Evolutionary conservation across 1,284 basidiomycete species (phyloP).

Genomic region (Pisolithus thermaeus): DNA sequence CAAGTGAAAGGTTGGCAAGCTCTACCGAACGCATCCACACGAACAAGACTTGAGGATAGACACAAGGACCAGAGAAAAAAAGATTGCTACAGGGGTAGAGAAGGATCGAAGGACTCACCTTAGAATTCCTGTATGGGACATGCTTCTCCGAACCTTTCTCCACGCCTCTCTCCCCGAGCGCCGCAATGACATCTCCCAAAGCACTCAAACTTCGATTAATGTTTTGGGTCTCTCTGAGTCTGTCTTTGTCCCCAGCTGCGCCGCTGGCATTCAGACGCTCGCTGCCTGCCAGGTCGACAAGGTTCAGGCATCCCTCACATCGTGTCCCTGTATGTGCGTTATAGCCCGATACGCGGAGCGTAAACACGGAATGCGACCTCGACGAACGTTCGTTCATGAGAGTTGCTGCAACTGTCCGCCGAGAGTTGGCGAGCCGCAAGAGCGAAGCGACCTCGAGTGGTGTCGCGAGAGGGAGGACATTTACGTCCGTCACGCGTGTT

Average conservation of each 20-base stretch:
- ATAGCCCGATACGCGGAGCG: conserved; percentile 71
- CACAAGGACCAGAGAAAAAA: conserved; percentile 1
- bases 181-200: conserved; percentile 92
- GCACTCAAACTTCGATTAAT: conserved; percentile 95
- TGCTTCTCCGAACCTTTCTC: conserved; percentile 68
- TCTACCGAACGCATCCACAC: conserved; percentile 11
- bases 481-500: conserved; percentile 82
- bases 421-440: conserved; percentile 73
- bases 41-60: conserved; percentile 4
- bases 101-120: conserved; percentile 39
- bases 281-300: conserved; percentile 91
- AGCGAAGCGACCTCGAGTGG: conserved; percentile 76
- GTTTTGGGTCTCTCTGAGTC: conserved; percentile 88
- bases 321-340: conserved; percentile 62
- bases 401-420: conserved; percentile 89
- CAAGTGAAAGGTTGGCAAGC: conserved; percentile 12
- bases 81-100: conserved; percentile 6
- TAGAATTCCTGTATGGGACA: conserved; percentile 91
- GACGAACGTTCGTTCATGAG: conserved; percentile 98
- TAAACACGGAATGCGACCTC: conserved; percentile 94
- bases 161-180: conserved; percentile 73
- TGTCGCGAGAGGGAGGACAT: conserved; percentile 70
- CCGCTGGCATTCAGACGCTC: conserved; percentile 78
- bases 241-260: conserved; percentile 70
- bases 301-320: conserved; percentile 76